Base-by-base conservation (phyloP, 2,329 filamentous ascomycete genomes). In the Chaetomium sp. region DNA sequence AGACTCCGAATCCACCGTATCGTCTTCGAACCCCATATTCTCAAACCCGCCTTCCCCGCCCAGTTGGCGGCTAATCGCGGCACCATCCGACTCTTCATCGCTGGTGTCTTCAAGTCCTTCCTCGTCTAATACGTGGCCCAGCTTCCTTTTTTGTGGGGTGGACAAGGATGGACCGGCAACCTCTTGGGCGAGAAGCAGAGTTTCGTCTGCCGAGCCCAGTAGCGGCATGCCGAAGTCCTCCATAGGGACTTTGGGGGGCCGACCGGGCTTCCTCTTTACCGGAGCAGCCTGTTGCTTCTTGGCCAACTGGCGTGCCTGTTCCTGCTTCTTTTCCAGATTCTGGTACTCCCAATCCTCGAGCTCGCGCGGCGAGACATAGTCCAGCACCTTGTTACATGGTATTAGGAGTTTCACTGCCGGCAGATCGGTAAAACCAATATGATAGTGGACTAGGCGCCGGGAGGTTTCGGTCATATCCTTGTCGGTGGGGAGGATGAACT, bases 311-410 rank as follows among this genome's bases (percentile, higher is more conserved):
- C 62, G 49, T 25, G 67, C 71, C 33, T 69, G 71, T 7, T 80
- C 76, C 54, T 76, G 80, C 23, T 78, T 73, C 63, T 79, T 76
- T 25, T 81, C 75, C 57, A 79, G 78, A 16, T 78, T 74, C 2
- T 76, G 72, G 60, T 79, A 81, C 67, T 87, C 85, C 77, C 81
- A 89, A 0, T 85, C 79, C 71, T 89, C 87, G 3, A 87, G 69
- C 10, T 78, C 79, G 12, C 78, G 76, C 1, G 83, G 82, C 0
- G 86, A 87, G 8, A 89, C 85, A 67, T 87, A 88, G 35, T 88
- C 81, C 13, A 83, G 77, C 6, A 87, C 78, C 65, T 75, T 78
- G 62, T 76, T 79, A 77, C 70, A 81, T 70, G 69, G 80, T 1
- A 87, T 76, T 3, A 80, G 70, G 55, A 82, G 73, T 21, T 79